These are phyloP conservation scores for Alternaria brassicae DNA, from an alignment of 2,329 filamentous ascomycete species.

Conservation along the genomic window DNA sequence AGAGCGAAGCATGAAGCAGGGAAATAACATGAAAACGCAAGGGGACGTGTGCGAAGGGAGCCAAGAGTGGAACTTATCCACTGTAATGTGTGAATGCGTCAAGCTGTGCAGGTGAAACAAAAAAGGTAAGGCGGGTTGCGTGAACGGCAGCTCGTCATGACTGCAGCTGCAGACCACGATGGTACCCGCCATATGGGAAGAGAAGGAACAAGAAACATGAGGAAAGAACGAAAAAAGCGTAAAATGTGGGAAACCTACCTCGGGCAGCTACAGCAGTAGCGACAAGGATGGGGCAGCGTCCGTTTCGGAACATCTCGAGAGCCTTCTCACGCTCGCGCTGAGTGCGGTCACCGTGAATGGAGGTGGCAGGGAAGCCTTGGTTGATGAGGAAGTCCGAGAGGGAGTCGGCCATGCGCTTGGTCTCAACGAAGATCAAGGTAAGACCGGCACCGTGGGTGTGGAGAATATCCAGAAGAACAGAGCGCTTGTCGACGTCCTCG, in stretches of 20 bases:
- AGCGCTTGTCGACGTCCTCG: conserved; percentile 96
- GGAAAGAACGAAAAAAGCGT: no score
- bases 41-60: no score
- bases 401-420: conserved; percentile 98
- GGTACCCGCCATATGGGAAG: no score
- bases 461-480: conserved; percentile 94
- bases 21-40: no score
- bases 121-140: no score
- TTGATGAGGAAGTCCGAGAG: conserved; percentile 98
- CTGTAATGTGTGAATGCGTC: no score
- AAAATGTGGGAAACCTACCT: conserved; percentile 20
- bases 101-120: no score
- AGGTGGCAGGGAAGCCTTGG: conserved; percentile 97
- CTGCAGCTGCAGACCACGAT: no score
- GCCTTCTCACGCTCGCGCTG: conserved; percentile 99
- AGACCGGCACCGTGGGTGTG: conserved; percentile 90
- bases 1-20: no score
- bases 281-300: conserved; percentile 92
- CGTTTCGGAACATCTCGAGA: conserved; percentile 96
- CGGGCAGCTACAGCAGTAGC: conserved; percentile 94
- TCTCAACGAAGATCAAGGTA: conserved; percentile 98
- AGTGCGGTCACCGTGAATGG: conserved; percentile 97
- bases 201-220: no score
- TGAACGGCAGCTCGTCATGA: no score
- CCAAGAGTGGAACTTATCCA: no score